These are phyloP conservation scores for Aechmea fasciata DNA, from an alignment of 176 grass and related monocot genomes.

Conservation along the genomic window DNA sequence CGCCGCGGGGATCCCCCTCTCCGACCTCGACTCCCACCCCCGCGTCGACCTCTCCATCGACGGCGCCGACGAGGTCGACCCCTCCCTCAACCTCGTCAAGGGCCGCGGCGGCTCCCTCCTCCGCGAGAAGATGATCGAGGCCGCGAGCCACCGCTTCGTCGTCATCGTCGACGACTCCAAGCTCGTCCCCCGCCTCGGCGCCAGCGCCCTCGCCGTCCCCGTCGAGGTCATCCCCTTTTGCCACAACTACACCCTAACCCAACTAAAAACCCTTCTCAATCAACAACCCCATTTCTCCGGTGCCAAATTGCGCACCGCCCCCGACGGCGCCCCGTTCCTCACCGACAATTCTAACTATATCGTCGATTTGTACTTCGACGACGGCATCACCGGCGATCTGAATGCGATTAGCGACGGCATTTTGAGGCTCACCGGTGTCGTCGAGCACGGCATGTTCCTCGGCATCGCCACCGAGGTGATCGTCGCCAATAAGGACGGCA, in stretches of 20 bases:
- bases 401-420: conserved; percentile 42
- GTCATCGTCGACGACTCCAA: conserved; percentile 82
- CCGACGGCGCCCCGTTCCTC: conserved; percentile 16
- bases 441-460: conserved; percentile 79
- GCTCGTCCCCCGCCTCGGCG: conserved; percentile 47
- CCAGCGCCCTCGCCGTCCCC: conserved; percentile 39
- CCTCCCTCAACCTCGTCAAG: conserved; percentile 68
- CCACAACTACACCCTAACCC: conserved; percentile 27
- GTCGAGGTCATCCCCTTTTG: conserved; percentile 67
- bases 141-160: conserved; percentile 36
- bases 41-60: conserved; percentile 53
- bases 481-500: conserved; percentile 58
- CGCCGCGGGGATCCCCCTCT: conserved; percentile 40
- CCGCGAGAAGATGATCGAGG: conserved; percentile 78
- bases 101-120: conserved; percentile 69
- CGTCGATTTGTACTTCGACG: conserved; percentile 60
- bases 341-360: conserved; percentile 77
- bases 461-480: conserved; percentile 60
- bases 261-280: conserved; percentile 40
- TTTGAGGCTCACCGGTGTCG: conserved; percentile 62
- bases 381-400: conserved; percentile 51
- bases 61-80: conserved; percentile 70
- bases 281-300: conserved; percentile 24
- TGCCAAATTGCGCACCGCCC: no score
- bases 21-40: conserved; percentile 27